Conservation (phyloP, 1,284 basidiomycete genomes). For the Boletus sp. region DNA sequence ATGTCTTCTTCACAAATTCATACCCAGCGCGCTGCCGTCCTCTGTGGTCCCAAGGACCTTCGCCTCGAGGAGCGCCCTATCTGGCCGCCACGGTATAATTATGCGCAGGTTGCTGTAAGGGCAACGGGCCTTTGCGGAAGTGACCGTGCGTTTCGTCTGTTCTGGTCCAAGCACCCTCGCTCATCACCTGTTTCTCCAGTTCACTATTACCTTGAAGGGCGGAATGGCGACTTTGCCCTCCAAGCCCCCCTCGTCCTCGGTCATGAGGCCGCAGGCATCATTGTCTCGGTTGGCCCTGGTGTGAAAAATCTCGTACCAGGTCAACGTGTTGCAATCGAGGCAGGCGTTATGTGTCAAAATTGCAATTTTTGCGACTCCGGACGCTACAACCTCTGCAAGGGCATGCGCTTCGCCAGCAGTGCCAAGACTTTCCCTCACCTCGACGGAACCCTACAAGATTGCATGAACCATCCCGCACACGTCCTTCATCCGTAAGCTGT, state of each 20-base stretch:
- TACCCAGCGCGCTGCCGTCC: conserved; percentile 60
- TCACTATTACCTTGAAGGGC: conserved; percentile 85
- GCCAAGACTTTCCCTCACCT: conserved; percentile 92
- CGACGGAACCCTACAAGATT: conserved; percentile 85
- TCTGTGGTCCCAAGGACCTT: conserved; percentile 70
- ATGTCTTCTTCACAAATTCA: conserved; percentile 61
- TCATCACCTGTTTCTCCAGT: conserved; percentile 43
- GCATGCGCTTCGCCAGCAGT: conserved; percentile 83
- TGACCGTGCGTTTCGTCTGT: conserved; percentile 59
- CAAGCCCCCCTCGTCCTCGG: conserved; percentile 83
- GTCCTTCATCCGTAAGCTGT: conserved; percentile 79
- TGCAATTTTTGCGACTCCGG: conserved; percentile 67
- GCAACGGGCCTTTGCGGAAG: conserved; percentile 91
- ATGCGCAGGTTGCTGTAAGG: conserved; percentile 71
- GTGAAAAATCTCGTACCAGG: conserved; percentile 69
- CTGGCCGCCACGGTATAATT: conserved; percentile 61
- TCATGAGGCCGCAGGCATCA: conserved; percentile 85
- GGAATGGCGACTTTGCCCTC: conserved; percentile 89
- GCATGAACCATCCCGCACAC: conserved; percentile 84
- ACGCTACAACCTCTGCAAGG: conserved; percentile 92
- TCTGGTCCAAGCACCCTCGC: conserved; percentile 3
- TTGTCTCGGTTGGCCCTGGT: conserved; percentile 69
- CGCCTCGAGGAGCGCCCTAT: conserved; percentile 64
- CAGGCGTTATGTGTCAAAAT: conserved; percentile 81
- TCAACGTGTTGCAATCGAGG: conserved; percentile 91